A percentile compares a stretch with the other conserved stretches of the same genome.
These are phyloP conservation scores for Pythium periplocum DNA, from an alignment of 352 stramenopile genomes.

Conservation along the genomic window DNA sequence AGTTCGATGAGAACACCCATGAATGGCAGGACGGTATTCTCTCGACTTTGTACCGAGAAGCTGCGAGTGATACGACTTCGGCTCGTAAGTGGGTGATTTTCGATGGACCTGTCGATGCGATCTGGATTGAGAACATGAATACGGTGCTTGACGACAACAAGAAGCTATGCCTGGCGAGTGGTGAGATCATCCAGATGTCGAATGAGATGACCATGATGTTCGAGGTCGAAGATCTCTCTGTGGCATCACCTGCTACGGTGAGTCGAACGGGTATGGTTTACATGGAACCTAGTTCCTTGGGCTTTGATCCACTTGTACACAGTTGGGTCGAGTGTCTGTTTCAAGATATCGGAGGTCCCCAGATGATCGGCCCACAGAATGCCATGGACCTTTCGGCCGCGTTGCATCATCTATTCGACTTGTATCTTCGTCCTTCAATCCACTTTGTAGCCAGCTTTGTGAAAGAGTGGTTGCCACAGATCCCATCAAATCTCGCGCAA, in stretches of 20 bases:
- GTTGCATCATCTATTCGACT: constrained; percentile 82
- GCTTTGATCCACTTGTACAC: constrained; percentile 86
- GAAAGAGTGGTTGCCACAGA: constrained; percentile 89
- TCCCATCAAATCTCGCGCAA: constrained; percentile 88
- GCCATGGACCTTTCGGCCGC: constrained; percentile 43
- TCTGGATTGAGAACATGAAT: constrained; percentile 99
- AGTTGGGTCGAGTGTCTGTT: constrained; percentile 84
- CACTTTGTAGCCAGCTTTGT: constrained; percentile 85
- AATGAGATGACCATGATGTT: constrained; percentile 98
- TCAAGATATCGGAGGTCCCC: constrained; percentile 42
- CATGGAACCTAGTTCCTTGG: constrained; percentile 92
- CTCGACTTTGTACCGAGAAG: constrained; percentile 86
- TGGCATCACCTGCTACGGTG: constrained; percentile 92
- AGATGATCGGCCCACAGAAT: constrained; percentile 30
- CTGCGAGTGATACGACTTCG: constrained; percentile 78
- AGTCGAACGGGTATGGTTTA: constrained; percentile 95
- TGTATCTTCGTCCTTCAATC: constrained; percentile 76
- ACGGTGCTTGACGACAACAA: constrained; percentile 96
- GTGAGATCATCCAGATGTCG: constrained; percentile 93
- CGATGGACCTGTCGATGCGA: constrained; percentile 92
- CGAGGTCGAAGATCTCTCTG: constrained; percentile 92
- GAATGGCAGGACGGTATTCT: constrained; percentile 94
- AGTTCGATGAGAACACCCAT: constrained; percentile 93
- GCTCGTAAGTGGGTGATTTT: constrained; percentile 95
- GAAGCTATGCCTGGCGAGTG: constrained; percentile 92